Evolutionary conservation across 495 filamentous ascomycete genomes (phyloP), one percentile per base, ranked within the genome.

Genomic region (Penicillium alfredii): DNA sequence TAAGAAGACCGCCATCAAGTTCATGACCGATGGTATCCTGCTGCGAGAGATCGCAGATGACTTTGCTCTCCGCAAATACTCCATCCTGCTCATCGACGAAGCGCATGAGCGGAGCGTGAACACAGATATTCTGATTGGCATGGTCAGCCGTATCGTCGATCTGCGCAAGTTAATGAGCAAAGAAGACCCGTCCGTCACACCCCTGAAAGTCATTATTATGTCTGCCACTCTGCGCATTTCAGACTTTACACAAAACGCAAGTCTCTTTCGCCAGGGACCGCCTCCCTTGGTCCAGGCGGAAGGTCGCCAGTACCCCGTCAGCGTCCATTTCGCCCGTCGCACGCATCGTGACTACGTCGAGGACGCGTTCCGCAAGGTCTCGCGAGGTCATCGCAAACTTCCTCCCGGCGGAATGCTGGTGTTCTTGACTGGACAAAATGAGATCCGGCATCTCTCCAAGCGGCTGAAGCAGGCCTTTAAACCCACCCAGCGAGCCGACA

Each of bases 21-120:
- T 97, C 62, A 96, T 99, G 88, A 99, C 93, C 0, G 93, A 99
- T 57, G 93, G 93, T 69, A 87, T 99, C 15, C 68, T 99, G 38
- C 73, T 99, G 9, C 80, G 90, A 32, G 93, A 99, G 53, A 82
- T 95, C 28, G 77, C 85, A 0, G 78, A 90, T 39, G 93, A 99
- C 54, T 90, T 97, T 57, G 68, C 85, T 3, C 66, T 99, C 16
- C 77, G 71, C n/a, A 95, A 94, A 42, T 99, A 99, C 58, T 95
- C 89, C 2, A 80, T 82, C 26, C 82, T 99, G 27, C 73, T 99
- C 27, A 87, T 99, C 50, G 93, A 99, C 56, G 93, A 99, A 64
- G 93, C 93, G 8, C 93, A 99, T 66, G 93, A 99, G 53, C 77
- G 93, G 49, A 96, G 88, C 51, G 82, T 94, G 40, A 97, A 99